A percentile compares a stretch with the other conserved stretches of the same genome.
phyloP scores from a whole-genome alignment of 805 yeast species.

The Starmerella sp. region DNA sequence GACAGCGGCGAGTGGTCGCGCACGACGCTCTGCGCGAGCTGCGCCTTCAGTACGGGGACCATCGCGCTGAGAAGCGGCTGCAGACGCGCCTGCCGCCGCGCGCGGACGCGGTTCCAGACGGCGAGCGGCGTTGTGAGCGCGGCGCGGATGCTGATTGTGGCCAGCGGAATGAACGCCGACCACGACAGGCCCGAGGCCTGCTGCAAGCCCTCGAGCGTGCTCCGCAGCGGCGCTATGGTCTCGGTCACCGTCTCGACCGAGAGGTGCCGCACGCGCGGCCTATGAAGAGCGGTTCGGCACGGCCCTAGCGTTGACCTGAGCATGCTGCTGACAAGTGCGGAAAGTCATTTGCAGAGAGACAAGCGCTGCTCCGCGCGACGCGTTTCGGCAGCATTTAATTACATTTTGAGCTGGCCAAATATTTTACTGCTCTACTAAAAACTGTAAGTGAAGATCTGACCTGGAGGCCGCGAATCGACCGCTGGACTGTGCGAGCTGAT shows the following conservation, averaged over 20 bases:
- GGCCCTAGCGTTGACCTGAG: slow-evolving; percentile 2
- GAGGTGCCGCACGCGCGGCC: slow-evolving; percentile 4
- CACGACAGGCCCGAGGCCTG: slow-evolving; percentile 52
- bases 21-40: slow-evolving; percentile 35
- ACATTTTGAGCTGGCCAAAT: no score
- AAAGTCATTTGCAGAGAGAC: no score
- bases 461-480: no score
- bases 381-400: no score
- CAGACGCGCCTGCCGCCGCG: slow-evolving; percentile 58
- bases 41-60: slow-evolving; percentile 57
- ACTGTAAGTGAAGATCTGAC: no score
- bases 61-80: slow-evolving; percentile 64
- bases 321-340: slow-evolving; percentile 5
- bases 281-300: background rate
- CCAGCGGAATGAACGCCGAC: slow-evolving; percentile 66
- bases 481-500: no score
- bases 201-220: slow-evolving; percentile 21
- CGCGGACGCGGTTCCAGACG: slow-evolving; percentile 53
- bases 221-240: slow-evolving; percentile 18
- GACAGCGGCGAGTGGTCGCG: slow-evolving; percentile 36
- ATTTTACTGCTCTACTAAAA: no score
- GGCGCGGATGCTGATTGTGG: slow-evolving; percentile 57
- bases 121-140: slow-evolving; percentile 69
- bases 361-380: no score
- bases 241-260: slow-evolving; percentile 14